Evolutionary conservation across 495 filamentous ascomycete species (phyloP), one percentile per base, ranked within the genome.

Genomic region (Aspergillus hancockii): DNA sequence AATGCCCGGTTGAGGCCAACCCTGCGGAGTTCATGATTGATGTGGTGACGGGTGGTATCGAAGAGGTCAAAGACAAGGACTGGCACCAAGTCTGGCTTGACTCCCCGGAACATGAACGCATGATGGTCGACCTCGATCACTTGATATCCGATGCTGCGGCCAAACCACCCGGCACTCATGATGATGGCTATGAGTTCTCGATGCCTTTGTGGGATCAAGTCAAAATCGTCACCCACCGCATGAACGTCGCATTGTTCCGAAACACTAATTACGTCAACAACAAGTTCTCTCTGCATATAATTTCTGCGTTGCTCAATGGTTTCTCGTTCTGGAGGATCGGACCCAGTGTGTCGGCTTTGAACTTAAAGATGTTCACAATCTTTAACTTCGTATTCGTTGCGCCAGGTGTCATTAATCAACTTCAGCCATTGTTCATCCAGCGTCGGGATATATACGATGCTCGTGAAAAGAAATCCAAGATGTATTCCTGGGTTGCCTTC

Each of bases 1-100:
- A 81, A 14, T 96, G 91, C 69, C 89, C 89, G 1, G 56, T 75
- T 3, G 83, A 87, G 8, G 85, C 87, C 10, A 98, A 82, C 58
- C 92, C 92, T 21, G 93, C 93, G 8, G 93, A 97, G 68, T 92
- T 89, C 83, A 96, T 97, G 90, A 81, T 97, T 41, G 91, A 96
- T 63, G 89, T 90, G 55, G 93, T 92, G 47, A 71, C 72, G 5
- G 74, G 74, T 5, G 40, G 65, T 14, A 62, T 74, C 0, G 25
- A 28, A 28, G 25, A 28, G 25, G 70, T 68, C 25, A 72, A 75
- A 25, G 70, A 66, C 19, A 66, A 78, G 10, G 79, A 88, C 63
- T 90, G 88, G 88, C 78, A 83, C 63, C 72, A 86, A 31, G 77
- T 86, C 60, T 90, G 88, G 88, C 67, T 76, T 8, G 79, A 83